Evolutionary conservation across 257 asterid genomes (phyloP), one percentile per base, ranked within the genome.

Genomic region (Plantago ovata): DNA sequence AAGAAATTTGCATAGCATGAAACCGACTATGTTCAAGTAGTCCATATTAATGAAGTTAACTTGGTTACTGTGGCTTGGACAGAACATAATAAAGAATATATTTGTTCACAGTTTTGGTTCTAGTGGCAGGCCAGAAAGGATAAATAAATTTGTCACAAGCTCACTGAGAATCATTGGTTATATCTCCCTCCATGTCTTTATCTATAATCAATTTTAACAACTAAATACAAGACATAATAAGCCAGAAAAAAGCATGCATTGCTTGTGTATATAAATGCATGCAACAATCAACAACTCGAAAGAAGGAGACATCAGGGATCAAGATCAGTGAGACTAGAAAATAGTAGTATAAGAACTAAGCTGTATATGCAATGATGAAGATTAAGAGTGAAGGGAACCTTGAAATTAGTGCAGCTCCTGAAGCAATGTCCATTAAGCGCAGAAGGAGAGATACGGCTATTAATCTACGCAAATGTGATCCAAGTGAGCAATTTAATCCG

Each of bases 361-460:
- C 6, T 20, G 18, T 22, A 10, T 12, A 50, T 19, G 38, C 23
- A 50, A 61, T 57, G 38, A 39, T 46, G 10, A 24, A 24, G 62
- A 60, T 43, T 13, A 68, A 67, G 56, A 60, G 15, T n/a, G 77
- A 70, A 24, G 70, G 52, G 48, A 60, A 39, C 68, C 44, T 7
- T 53, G 42, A 21, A 44, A 56, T 20, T 13, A 56, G 51, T 10
- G 69, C 49, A 40, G 71, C 53, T 14, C 58, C 63, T 12, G 74
- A 60, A 46, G 7, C 46, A 36, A 63, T 59, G 54, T 21, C 46
- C 11, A n/a, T 40, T 19, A 77, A 77, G 58, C 68, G 75, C 23
- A 64, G 74, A 38, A 69, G 77, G 63, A 56, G 75, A 66, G 77
- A 72, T 20, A 19, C 46, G n/a, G 55, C 54, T 12, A 23, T 52